Evolutionary conservation across 2,329 filamentous ascomycete species (phyloP), one percentile per base, ranked within the genome.

Genomic region (Calonectria pseudoturangicola): DNA sequence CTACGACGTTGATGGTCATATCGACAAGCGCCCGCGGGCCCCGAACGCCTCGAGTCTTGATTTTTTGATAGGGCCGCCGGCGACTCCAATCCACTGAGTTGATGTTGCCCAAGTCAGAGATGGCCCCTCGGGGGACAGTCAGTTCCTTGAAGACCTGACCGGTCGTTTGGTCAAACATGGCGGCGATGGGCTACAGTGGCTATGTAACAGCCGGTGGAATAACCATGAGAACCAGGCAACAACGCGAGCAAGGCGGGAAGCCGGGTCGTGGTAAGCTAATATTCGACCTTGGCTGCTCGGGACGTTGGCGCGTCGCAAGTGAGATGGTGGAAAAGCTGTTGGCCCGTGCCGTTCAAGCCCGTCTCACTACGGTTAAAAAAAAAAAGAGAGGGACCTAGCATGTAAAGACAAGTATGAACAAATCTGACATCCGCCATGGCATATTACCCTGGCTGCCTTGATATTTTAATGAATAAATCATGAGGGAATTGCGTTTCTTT

Each of bases 101-200:
- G 39, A 50, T 70, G 45, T 81, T 80, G 18, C 73, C 73, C 45
- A 68, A 68, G 66, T 73, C 65, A 41, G 73, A 58, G 72, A 80
- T 60, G 63, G 69, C 51, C n/a, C 76, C 78, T 25, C 82, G 80
- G 28, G 81, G 74, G 41, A 84, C 56, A n/a, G 80, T 79, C 79
- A 82, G 84, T 82, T 86, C 84, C 71, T 74, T 81, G 66, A 82
- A 85, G 72, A 84, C 81, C 56, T 84, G 84, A 21, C 84, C 84
- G 10, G 80, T 78, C 21, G 74, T 71, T 30, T 75, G 70, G 64
- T 85, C 83, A 68, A 82, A 85, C 81, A 84, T 85, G 62, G 63
- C 58, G 72, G 66, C 48, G 56, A 33, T 36, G 30, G 63, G 36
- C 43, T 43, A 54, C 45, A 25, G 45, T 48, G 50, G 43, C 28